Conservation (phyloP, 2,329 filamentous ascomycete species). For the Chaetomiaceae sp. region DNA sequence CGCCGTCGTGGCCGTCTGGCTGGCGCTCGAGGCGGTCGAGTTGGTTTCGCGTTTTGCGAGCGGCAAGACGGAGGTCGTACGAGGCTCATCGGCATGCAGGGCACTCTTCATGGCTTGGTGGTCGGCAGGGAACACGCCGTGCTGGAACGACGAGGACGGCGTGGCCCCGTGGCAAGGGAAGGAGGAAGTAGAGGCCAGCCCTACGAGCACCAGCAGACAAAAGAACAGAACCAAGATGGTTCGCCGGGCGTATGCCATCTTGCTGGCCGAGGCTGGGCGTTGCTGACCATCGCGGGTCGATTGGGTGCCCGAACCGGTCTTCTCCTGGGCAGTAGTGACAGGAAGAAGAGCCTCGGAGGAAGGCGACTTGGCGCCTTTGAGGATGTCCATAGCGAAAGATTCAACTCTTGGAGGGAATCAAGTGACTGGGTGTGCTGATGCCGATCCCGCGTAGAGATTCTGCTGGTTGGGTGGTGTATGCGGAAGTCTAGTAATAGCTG, state of each 20-base stretch:
- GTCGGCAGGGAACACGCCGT: conserved; percentile 64
- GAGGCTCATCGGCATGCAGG: conserved; percentile 53
- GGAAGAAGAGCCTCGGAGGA: conserved; percentile 15
- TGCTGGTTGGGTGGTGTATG: neutral
- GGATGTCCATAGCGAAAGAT: conserved; percentile 13
- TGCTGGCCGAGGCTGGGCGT: conserved; percentile 6
- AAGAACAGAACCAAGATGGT: conserved; percentile 12
- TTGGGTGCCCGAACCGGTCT: conserved; percentile 2
- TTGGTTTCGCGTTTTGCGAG: conserved; percentile 57
- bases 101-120: conserved; percentile 59
- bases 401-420: neutral
- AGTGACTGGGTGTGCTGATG: conserved; percentile 7
- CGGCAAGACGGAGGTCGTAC: conserved; percentile 59
- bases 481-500: neutral
- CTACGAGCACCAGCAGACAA: conserved; percentile 16
- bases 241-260: conserved; percentile 12
- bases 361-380: conserved; percentile 8
- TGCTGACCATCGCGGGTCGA: conserved; percentile 7
- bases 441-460: neutral
- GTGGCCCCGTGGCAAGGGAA: conserved; percentile 14
- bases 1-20: conserved; percentile 3
- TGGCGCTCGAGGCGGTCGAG: conserved; percentile 24
- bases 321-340: conserved; percentile 10
- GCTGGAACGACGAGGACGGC: too few relatives aligned
- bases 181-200: conserved; percentile 13